These are phyloP conservation scores for Dendrobium nobile DNA, from an alignment of 106 monocot species.

Conservation along the genomic window DNA sequence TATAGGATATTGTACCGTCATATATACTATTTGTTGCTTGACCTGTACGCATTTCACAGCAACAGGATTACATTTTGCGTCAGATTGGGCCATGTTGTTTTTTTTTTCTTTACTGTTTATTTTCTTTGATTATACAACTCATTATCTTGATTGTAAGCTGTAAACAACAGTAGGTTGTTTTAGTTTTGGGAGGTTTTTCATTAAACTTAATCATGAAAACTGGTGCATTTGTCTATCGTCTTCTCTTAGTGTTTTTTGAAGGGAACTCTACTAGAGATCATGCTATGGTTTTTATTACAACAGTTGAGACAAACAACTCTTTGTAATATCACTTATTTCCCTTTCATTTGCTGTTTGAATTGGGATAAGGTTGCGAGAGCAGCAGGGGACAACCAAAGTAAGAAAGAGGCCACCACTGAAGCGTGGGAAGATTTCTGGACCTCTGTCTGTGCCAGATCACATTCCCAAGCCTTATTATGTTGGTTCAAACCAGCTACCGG, in stretches of 20 bases:
- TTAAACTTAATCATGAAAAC: not conserved
- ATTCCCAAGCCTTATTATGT: slow-evolving; percentile 11
- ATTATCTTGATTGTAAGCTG: not conserved
- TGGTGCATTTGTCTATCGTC: not conserved
- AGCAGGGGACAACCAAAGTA: not conserved
- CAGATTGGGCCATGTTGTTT: not conserved
- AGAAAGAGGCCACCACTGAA: slow-evolving; percentile 10
- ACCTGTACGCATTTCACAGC: not conserved
- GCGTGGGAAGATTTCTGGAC: slow-evolving; percentile 16
- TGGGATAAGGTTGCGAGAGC: slow-evolving; percentile 12
- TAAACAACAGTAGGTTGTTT: not conserved
- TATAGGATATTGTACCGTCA: not conserved
- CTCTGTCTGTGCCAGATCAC: slow-evolving; percentile 9
- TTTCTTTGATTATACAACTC: not conserved
- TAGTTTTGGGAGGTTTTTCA: not conserved
- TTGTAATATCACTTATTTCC: not conserved
- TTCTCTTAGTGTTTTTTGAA: not conserved
- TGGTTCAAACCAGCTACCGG: slow-evolving; percentile 10
- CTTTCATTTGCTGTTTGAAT: not conserved
- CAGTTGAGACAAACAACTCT: not conserved
- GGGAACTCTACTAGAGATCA: not conserved
- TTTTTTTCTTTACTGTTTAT: not conserved
- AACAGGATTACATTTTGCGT: not conserved
- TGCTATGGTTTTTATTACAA: not conserved
- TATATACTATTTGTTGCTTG: not conserved